A percentile compares a stretch with the other conserved stretches of the same genome.
Evolutionary conservation across 768 basidiomycete species (phyloP).

Genomic region (Pulveroboletus ravenelii): DNA sequence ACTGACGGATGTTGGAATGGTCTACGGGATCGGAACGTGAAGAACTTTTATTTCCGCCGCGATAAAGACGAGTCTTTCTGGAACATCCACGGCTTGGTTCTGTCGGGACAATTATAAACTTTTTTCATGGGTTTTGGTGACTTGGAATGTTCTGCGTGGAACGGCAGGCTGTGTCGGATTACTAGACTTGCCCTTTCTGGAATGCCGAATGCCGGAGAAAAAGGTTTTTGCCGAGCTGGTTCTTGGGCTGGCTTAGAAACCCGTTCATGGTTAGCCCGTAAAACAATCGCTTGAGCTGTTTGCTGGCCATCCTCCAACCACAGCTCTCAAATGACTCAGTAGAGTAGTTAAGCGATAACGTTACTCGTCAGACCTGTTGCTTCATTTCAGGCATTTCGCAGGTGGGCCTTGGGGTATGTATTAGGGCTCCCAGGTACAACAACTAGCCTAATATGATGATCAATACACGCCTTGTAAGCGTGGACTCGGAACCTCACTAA

Average conservation of each 20-base stretch:
- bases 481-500: conserved; percentile 10
- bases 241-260: background rate
- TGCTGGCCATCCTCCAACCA: too few species aligned
- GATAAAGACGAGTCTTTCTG: conserved; percentile 5
- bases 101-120: conserved; percentile 19
- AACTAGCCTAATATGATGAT: background rate
- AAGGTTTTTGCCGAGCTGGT: background rate
- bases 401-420: too few species aligned
- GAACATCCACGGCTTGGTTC: conserved; percentile 16
- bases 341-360: too few species aligned
- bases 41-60: conserved; percentile 10
- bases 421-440: background rate
- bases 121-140: background rate
- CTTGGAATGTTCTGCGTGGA: conserved; percentile 26
- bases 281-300: too few species aligned
- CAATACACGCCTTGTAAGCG: conserved; percentile 10
- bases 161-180: conserved; percentile 18
- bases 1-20: conserved; percentile 2
- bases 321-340: too few species aligned
- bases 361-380: too few species aligned
- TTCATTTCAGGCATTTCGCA: too few species aligned
- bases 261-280: too few species aligned
- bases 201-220: background rate
- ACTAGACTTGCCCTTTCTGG: conserved; percentile 16
- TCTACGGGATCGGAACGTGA: background rate